Evolutionary conservation across 1,284 basidiomycete species (phyloP), one percentile per base, ranked within the genome.

Genomic region (Sporisorium scitamineum): DNA sequence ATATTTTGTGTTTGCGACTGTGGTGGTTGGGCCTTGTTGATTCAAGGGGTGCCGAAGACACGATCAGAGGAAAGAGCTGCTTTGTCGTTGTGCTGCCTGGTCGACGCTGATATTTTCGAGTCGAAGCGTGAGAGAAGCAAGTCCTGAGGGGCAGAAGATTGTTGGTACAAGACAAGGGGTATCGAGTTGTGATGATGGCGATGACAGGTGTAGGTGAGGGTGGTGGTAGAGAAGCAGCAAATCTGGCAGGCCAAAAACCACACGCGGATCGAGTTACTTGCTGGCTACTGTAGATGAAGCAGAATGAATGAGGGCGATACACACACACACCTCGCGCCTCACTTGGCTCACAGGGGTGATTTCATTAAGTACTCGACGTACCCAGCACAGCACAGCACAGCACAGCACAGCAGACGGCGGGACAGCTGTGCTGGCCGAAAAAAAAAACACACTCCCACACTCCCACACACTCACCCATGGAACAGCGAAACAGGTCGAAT

Each of bases 361-460:
- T 34, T 34, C 34, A 34, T 34, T 34, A 34, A n/a, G n/a, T n/a
- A n/a, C n/a, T n/a, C n/a, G n/a, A n/a, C n/a, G n/a, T n/a, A n/a
- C n/a, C n/a, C n/a, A n/a, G n/a, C n/a, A n/a, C n/a, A n/a, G n/a
- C n/a, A n/a, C n/a, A n/a, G n/a, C n/a, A n/a, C n/a, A n/a, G n/a
- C n/a, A n/a, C n/a, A n/a, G n/a, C 41, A 20, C 41, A 42, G 41
- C 7, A 42, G 22, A 41, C n/a, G 20, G 18, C 39, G 20, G 39
- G 4, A 45, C 24, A 47, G 44, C 44, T 8, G 47, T 48, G 47
- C 27, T 48, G 47, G 47, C 47, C 47, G n/a, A 29, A 48, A 13
- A 29, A n/a, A n/a, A 48, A 48, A 29, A n/a, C 29, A 41, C 53
- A 54, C 34, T 14, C 26, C 24, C 53, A 42, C 53, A 29, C 47